phyloP scores from a whole-genome alignment of 257 asterid genomes.

The Galeopsis tetrahit region DNA sequence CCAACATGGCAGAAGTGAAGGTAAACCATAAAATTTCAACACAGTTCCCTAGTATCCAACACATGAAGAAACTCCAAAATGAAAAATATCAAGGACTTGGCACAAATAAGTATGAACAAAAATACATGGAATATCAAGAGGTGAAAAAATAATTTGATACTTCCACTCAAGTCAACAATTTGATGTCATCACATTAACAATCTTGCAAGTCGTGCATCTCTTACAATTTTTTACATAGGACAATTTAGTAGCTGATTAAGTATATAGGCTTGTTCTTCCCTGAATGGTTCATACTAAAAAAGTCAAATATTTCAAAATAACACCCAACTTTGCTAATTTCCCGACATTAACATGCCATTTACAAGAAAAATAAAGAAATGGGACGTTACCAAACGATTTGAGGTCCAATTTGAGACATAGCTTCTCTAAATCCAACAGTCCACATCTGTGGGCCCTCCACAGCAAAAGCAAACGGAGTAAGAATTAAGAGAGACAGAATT shows the following conservation, averaged over 20 bases:
- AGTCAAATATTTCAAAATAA: neutral
- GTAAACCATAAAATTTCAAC: neutral
- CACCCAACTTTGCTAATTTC: no score
- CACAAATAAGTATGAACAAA: neutral
- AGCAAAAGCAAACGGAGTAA: constrained; percentile 90
- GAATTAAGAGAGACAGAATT: constrained; percentile 72
- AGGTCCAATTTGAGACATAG: constrained; percentile 74
- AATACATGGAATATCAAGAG: neutral
- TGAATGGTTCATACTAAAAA: no score
- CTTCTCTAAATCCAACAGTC: constrained; percentile 67
- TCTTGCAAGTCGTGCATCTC: neutral
- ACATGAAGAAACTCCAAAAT: neutral
- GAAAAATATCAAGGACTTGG: neutral
- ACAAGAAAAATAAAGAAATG: constrained; percentile 41
- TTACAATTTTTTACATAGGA: neutral
- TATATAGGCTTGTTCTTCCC: no score
- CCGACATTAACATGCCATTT: neutral
- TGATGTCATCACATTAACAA: neutral
- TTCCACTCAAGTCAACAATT: neutral
- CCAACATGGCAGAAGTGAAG: no score
- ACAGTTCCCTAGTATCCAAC: neutral
- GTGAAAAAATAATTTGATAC: neutral
- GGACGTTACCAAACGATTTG: constrained; percentile 72
- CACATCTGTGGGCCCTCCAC: constrained; percentile 95
- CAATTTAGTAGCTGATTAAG: neutral